Evolutionary conservation across 2,329 filamentous ascomycete species (phyloP).

Genomic region (Reticulascus tulasneorum): DNA sequence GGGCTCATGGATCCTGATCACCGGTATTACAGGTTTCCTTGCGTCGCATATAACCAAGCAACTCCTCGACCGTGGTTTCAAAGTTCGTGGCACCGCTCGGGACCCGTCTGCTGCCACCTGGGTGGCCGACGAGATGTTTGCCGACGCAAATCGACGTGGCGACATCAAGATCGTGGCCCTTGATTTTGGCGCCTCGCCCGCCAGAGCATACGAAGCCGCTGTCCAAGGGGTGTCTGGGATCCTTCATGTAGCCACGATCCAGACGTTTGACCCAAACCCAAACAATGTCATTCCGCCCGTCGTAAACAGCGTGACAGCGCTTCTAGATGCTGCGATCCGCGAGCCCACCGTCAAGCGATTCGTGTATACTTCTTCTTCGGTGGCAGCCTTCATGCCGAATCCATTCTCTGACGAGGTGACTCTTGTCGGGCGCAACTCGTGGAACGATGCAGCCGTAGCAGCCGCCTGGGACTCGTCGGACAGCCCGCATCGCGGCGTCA

Average conservation of each 20-base stretch:
- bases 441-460: constrained; percentile 28
- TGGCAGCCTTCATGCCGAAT: constrained; percentile 17
- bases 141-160: constrained; percentile 26
- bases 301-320: constrained; percentile 25
- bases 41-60: constrained; percentile 35
- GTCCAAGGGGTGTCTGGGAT: constrained; percentile 26
- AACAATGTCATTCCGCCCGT: constrained; percentile 32
- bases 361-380: constrained; percentile 33
- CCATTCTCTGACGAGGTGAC: constrained; percentile 16
- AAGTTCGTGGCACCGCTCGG: constrained; percentile 41
- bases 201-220: constrained; percentile 20
- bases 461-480: constrained; percentile 28
- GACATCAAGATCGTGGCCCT: constrained; percentile 30
- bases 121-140: constrained; percentile 21
- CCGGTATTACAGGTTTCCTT: constrained; percentile 37
- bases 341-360: constrained; percentile 34
- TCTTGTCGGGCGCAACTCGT: constrained; percentile 22
- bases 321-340: constrained; percentile 35
- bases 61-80: constrained; percentile 33
- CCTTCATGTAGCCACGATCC: constrained; percentile 32
- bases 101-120: constrained; percentile 26
- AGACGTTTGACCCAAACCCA: constrained; percentile 30
- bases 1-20: constrained; percentile 34
- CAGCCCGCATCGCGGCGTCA: constrained; percentile 15
- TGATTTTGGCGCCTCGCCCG: constrained; percentile 26